Conservation (phyloP, 148 eudicot genomes). For the Nepenthes gracilis region DNA sequence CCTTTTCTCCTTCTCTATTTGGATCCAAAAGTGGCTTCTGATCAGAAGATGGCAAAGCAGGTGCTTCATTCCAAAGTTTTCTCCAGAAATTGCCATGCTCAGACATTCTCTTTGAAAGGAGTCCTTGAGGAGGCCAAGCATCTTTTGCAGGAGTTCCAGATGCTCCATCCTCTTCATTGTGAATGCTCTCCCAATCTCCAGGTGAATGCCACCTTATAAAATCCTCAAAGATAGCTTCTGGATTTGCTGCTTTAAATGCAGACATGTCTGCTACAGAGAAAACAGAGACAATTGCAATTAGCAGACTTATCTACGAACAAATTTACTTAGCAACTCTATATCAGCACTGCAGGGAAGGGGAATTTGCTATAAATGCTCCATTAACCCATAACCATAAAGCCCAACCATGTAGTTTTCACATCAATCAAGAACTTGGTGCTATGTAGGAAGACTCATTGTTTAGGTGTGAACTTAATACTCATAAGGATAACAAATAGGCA, state of each 20-base stretch:
- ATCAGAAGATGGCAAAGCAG: constrained; percentile 68
- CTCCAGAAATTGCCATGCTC: constrained; percentile 83
- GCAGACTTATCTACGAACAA: not conserved
- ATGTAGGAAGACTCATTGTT: too few relatives aligned
- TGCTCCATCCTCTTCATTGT: constrained; percentile 14
- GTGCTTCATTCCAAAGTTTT: constrained; percentile 84
- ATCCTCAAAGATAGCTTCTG: constrained; percentile 90
- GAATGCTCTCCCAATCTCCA: constrained; percentile 77
- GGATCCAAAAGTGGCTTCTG: constrained; percentile 92
- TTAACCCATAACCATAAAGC: too few relatives aligned
- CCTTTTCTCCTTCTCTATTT: constrained; percentile 96
- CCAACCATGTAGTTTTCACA: too few relatives aligned
- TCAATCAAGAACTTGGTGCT: too few relatives aligned
- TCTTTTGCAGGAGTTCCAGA: constrained; percentile 18
- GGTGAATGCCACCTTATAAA: constrained; percentile 99
- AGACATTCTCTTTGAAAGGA: constrained; percentile 86
- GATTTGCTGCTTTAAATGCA: constrained; percentile 96
- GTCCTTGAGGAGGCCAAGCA: constrained; percentile 90
- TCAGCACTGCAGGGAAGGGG: too few relatives aligned
- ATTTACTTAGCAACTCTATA: too few relatives aligned
- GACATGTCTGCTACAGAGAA: constrained; percentile 69
- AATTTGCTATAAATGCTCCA: too few relatives aligned
- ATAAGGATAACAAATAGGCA: too few relatives aligned
- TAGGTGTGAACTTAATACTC: too few relatives aligned
- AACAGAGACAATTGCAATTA: not conserved